A percentile compares a stretch with the other conserved stretches of the same genome.
These are phyloP conservation scores for Spongiforma sp. DNA, from an alignment of 1,284 basidiomycete genomes.

Conservation along the genomic window DNA sequence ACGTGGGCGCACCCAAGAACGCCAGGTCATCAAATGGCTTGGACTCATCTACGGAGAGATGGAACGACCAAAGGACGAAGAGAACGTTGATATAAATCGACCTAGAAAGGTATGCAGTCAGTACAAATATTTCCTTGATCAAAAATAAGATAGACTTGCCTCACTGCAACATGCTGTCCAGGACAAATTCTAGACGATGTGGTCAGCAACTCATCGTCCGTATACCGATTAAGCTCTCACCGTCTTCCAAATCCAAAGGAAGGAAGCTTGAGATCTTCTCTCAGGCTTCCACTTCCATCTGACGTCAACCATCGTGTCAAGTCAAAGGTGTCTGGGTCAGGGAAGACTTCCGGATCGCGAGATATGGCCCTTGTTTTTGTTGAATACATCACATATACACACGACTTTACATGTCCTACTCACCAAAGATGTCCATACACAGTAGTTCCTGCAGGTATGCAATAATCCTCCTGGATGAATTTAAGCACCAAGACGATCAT, in stretches of 20 bases:
- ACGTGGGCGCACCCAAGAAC: conserved; percentile 1
- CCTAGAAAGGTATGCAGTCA: background rate
- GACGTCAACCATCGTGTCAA: conserved; percentile 10
- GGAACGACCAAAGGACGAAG: conserved; percentile 20
- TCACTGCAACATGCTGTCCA: background rate
- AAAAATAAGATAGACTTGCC: background rate
- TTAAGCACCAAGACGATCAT: too few relatives aligned
- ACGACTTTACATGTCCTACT: background rate
- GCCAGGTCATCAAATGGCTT: conserved; percentile 17
- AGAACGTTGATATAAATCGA: conserved; percentile 19
- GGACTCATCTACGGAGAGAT: conserved; percentile 11
- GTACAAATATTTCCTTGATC: background rate
- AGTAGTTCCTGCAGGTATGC: conserved; percentile 13
- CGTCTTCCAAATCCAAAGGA: conserved; percentile 20
- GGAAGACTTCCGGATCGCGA: conserved; percentile 18
- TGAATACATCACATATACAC: background rate
- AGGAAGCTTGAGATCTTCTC: conserved; percentile 12
- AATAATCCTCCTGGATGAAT: conserved; percentile 14
- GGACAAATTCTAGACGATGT: conserved; percentile 7
- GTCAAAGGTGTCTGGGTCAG: conserved; percentile 12
- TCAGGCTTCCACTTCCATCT: conserved; percentile 5
- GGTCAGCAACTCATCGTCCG: background rate
- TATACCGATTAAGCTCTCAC: background rate
- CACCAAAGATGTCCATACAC: conserved; percentile 8
- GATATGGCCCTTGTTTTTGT: conserved; percentile 11